A percentile compares a stretch with the other conserved stretches of the same genome.
These are phyloP conservation scores for Auriscalpium microsporum DNA, from an alignment of 768 basidiomycete genomes.

Conservation along the genomic window DNA sequence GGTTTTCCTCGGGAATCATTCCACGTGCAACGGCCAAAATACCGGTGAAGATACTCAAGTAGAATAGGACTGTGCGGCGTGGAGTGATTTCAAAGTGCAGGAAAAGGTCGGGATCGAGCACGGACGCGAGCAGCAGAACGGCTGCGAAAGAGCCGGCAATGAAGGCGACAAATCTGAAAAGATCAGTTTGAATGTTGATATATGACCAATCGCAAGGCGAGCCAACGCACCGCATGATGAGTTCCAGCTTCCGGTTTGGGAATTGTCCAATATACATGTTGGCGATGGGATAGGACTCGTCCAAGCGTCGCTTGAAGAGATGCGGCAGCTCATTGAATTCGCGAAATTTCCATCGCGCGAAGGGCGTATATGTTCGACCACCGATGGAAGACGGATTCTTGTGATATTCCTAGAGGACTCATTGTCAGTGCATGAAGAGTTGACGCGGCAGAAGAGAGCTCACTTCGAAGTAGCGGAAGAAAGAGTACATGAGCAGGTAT, in stretches of 20 bases:
- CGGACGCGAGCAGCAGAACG: constrained; percentile 85
- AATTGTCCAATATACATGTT: constrained; percentile 97
- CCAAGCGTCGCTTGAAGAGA: constrained; percentile 76
- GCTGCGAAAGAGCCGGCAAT: constrained; percentile 95
- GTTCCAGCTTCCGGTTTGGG: constrained; percentile 86
- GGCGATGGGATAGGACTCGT: constrained; percentile 82
- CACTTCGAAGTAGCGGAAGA: constrained; percentile 99
- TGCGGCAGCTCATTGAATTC: constrained; percentile 99
- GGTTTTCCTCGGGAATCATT: constrained; percentile 93
- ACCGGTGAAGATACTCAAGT: constrained; percentile 80
- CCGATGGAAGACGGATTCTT: constrained; percentile 96
- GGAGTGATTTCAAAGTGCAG: constrained; percentile 92
- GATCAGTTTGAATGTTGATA: not conserved
- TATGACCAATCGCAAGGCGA: no score
- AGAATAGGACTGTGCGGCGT: constrained; percentile 90
- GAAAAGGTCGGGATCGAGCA: constrained; percentile 89
- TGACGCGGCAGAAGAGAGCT: not conserved
- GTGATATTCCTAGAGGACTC: constrained; percentile 76
- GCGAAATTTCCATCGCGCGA: constrained; percentile 96
- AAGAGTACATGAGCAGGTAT: constrained; percentile 96
- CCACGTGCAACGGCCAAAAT: constrained; percentile 85
- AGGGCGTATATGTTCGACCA: constrained; percentile 85
- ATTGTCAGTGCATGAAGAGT: constrained; percentile 6
- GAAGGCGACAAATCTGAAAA: constrained; percentile 83
- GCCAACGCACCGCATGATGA: constrained; percentile 73